A percentile compares a stretch with the other conserved stretches of the same genome.
These are phyloP conservation scores for Kwoniella botswanensis DNA, from an alignment of 768 basidiomycete species.

Conservation along the genomic window DNA sequence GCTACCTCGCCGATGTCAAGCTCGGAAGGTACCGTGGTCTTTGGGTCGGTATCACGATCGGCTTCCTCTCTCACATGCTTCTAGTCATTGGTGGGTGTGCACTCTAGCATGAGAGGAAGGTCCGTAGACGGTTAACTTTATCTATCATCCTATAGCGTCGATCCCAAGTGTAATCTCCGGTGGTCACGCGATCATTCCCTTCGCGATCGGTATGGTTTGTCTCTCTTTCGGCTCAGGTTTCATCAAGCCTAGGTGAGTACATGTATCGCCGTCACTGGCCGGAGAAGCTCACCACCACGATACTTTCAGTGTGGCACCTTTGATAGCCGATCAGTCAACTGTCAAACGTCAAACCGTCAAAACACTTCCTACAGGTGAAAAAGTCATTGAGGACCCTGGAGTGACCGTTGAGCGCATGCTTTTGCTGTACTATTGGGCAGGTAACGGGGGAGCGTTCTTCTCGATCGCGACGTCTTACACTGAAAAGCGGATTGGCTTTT, in stretches of 20 bases:
- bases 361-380: constrained; percentile 31
- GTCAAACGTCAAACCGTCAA: constrained; percentile 36
- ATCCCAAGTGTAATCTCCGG: constrained; percentile 3
- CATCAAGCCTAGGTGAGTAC: constrained; percentile 33
- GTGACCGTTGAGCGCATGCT: constrained; percentile 48
- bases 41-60: constrained; percentile 4
- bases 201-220: constrained; percentile 35
- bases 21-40: constrained; percentile 9
- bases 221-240: constrained; percentile 43
- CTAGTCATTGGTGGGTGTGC: constrained; percentile 5
- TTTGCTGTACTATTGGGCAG: constrained; percentile 50
- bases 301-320: constrained; percentile 31
- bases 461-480: constrained; percentile 51
- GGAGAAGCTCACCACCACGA: too few relatives aligned
- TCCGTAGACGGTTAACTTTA: too few relatives aligned
- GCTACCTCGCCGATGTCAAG: constrained; percentile 10
- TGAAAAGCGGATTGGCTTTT: constrained; percentile 54
- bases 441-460: constrained; percentile 56
- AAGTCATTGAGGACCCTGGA: constrained; percentile 44
- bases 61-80: constrained; percentile 5
- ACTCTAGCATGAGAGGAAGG: too few relatives aligned
- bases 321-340: constrained; percentile 50
- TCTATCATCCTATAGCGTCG: neutral
- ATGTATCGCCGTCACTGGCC: neutral
- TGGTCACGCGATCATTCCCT: constrained; percentile 9